Conservation (phyloP, 1,284 basidiomycete species). For the Coriolopsis trogii region DNA sequence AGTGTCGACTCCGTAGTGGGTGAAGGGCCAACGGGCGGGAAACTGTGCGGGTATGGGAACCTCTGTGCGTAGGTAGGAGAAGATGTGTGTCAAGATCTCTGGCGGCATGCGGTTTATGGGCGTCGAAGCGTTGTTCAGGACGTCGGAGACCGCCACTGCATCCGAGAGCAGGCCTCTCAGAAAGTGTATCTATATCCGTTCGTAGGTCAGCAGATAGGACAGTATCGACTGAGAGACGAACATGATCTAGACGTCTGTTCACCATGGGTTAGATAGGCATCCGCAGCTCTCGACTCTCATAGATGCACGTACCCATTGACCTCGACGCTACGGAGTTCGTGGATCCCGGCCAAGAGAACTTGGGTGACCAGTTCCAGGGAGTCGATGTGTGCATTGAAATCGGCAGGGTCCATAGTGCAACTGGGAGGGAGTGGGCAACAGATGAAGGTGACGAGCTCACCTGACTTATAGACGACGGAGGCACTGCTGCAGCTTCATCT, state of each 20-base stretch:
- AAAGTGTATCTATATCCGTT: not conserved
- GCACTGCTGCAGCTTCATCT: no score
- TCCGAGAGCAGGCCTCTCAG: not conserved
- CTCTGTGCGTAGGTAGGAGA: not conserved
- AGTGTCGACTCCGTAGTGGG: not conserved
- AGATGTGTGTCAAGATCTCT: not conserved
- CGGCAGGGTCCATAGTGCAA: no score
- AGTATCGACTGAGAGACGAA: not conserved
- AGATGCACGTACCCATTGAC: not conserved
- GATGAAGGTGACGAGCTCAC: no score
- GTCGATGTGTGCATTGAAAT: no score
- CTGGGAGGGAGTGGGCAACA: no score
- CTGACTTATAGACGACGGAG: no score
- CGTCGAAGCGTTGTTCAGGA: not conserved
- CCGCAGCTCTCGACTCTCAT: not conserved
- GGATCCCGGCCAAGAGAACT: not conserved
- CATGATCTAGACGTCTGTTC: not conserved
- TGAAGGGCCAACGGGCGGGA: not conserved
- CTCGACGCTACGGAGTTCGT: not conserved
- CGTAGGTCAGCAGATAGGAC: no score
- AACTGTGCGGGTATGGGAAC: not conserved
- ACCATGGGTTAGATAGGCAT: not conserved
- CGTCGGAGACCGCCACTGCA: not conserved
- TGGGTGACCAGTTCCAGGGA: not conserved
- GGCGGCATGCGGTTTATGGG: constrained; percentile 6